Conservation (phyloP, 495 filamentous ascomycete species). For the Daldinia childiae region DNA sequence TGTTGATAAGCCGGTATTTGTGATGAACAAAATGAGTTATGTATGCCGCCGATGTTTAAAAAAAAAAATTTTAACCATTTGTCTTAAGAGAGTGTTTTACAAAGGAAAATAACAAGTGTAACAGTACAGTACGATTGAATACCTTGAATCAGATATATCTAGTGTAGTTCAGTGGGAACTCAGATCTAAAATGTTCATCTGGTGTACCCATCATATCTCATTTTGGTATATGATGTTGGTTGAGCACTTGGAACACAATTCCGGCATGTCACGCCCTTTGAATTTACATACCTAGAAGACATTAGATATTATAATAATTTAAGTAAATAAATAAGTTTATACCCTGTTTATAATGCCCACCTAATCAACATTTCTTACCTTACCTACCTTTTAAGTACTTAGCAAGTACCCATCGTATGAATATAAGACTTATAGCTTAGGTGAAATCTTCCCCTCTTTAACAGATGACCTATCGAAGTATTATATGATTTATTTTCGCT, state of each 20-base stretch:
- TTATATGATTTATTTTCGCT: too few species aligned
- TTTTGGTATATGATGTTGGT: neutral
- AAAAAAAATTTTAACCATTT: too few species aligned
- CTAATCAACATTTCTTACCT: too few species aligned
- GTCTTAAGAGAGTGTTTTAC: too few species aligned
- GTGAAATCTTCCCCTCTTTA: too few species aligned
- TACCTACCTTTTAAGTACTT: too few species aligned
- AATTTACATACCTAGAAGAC: neutral
- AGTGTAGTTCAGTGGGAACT: slow-evolving; percentile 7
- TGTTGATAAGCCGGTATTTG: neutral
- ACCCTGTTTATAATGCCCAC: too few species aligned
- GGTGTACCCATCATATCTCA: slow-evolving; percentile 15
- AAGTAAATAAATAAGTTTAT: too few species aligned
- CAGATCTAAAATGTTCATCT: neutral
- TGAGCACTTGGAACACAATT: neutral
- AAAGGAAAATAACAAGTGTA: neutral
- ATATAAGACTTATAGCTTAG: too few species aligned
- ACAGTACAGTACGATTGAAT: neutral
- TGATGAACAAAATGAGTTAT: neutral
- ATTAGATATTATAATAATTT: neutral
- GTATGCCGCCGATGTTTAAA: neutral
- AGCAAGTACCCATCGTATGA: too few species aligned
- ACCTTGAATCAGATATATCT: slow-evolving; percentile 4
- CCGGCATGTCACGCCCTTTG: neutral
- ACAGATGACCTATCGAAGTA: too few species aligned